A percentile compares a stretch with the other conserved stretches of the same genome.
Evolutionary conservation across 345 rosid species (phyloP).

Genomic region (Alliaria petiolata): DNA sequence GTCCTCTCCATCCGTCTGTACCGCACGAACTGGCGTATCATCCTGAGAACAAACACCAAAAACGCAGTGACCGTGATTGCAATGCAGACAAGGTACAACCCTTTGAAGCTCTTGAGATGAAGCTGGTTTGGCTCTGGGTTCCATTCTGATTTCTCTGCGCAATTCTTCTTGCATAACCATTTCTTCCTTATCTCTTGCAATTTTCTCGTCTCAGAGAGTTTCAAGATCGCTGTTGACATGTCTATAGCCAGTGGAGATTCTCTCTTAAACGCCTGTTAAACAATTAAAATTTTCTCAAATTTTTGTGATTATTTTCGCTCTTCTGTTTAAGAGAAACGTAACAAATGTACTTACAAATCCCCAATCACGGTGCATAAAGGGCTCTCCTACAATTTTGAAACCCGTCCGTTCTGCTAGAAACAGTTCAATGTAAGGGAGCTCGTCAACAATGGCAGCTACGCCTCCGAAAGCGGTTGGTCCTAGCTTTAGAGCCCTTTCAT

Average conservation of each 20-base stretch:
- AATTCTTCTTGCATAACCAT: slow-evolving; percentile 64
- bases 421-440: slow-evolving; percentile 69
- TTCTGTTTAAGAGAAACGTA: slow-evolving; percentile 3
- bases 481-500: slow-evolving; percentile 54
- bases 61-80: slow-evolving; percentile 43
- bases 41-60: slow-evolving; percentile 44
- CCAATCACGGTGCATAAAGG: slow-evolving; percentile 82
- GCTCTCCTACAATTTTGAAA: slow-evolving; percentile 71
- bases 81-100: slow-evolving; percentile 63
- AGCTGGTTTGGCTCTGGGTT: slow-evolving; percentile 52
- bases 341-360: slow-evolving; percentile 76
- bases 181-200: slow-evolving; percentile 53
- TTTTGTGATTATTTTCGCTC: neutral
- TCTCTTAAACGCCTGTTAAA: slow-evolving; percentile 65
- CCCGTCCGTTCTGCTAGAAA: slow-evolving; percentile 52
- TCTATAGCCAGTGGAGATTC: slow-evolving; percentile 75
- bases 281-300: neutral
- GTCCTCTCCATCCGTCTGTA: slow-evolving; percentile 45
- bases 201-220: slow-evolving; percentile 68
- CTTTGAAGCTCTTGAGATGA: slow-evolving; percentile 72
- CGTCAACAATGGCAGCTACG: slow-evolving; percentile 82
- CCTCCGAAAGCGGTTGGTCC: slow-evolving; percentile 67
- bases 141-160: slow-evolving; percentile 32
- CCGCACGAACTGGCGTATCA: slow-evolving; percentile 47
- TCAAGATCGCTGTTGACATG: slow-evolving; percentile 80